A percentile compares a stretch with the other conserved stretches of the same genome.
Conservation (phyloP, 2,329 filamentous ascomycete species). For the Fusarium subtropicale region DNA sequence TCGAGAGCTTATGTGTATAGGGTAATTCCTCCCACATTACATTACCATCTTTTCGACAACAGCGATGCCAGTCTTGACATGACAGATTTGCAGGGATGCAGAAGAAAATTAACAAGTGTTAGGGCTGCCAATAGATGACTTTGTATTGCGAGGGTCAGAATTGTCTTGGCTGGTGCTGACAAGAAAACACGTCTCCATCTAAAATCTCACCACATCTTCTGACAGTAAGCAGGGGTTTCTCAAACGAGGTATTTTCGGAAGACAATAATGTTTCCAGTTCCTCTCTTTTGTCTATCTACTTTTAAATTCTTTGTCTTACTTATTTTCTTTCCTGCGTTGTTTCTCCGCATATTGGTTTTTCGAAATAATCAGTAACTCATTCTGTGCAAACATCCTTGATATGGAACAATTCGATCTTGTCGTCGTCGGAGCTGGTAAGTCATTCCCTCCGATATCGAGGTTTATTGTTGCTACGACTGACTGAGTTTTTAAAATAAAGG, state of each 20-base stretch:
- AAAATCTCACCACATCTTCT: not conserved
- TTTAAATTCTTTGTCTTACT: too few relatives aligned
- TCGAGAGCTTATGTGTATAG: too few relatives aligned
- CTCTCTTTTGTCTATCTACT: too few relatives aligned
- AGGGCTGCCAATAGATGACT: too few relatives aligned
- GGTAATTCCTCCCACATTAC: too few relatives aligned
- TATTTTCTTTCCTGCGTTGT: not conserved
- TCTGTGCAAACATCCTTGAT: accelerated
- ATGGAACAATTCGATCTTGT: not conserved
- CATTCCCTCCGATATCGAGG: too few relatives aligned
- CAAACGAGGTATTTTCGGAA: not conserved
- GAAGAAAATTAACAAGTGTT: too few relatives aligned
- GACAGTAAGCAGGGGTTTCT: not conserved
- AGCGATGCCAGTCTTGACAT: too few relatives aligned
- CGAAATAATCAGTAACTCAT: not conserved
- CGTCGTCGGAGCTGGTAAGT: not conserved
- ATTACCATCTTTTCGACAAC: too few relatives aligned
- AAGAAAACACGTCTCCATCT: not conserved
- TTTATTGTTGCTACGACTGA: too few relatives aligned
- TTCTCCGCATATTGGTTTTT: accelerated
- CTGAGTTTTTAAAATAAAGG: not conserved
- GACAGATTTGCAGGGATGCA: too few relatives aligned
- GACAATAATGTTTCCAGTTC: not conserved
- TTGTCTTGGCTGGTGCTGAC: not conserved
- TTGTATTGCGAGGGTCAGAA: too few relatives aligned